These are phyloP conservation scores for Pseudodiploospora longispora DNA, from an alignment of 2,329 filamentous ascomycete species.

Conservation along the genomic window DNA sequence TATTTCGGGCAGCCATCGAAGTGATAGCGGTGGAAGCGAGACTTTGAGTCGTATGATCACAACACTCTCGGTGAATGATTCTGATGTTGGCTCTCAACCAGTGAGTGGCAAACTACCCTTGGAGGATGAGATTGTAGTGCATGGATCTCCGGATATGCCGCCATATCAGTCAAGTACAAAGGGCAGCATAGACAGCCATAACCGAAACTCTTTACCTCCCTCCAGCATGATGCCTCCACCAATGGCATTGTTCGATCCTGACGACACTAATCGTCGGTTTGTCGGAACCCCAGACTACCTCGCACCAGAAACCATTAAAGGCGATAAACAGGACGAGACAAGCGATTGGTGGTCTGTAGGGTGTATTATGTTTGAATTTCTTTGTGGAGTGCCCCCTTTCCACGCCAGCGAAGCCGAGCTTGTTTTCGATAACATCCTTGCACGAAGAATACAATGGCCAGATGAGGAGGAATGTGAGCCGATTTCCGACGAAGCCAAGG, in stretches of 20 bases:
- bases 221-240: constrained; percentile 77
- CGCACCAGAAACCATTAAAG: constrained; percentile 92
- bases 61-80: constrained; percentile 66
- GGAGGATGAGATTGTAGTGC: constrained; percentile 68
- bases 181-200: constrained; percentile 25
- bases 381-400: constrained; percentile 90
- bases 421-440: constrained; percentile 94
- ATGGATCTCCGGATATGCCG: constrained; percentile 69
- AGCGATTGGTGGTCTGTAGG: constrained; percentile 99
- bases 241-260: constrained; percentile 90
- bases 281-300: constrained; percentile 97
- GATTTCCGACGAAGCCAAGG: constrained; percentile 80
- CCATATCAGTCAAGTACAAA: constrained; percentile 26
- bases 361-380: constrained; percentile 93
- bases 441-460: constrained; percentile 86
- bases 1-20: constrained; percentile 68
- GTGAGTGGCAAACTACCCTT: constrained; percentile 50
- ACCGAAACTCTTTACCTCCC: constrained; percentile 31
- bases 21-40: constrained; percentile 89
- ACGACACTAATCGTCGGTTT: constrained; percentile 86
- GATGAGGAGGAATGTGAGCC: constrained; percentile 65
- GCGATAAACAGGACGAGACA: constrained; percentile 90
- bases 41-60: constrained; percentile 74
- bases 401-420: constrained; percentile 83
- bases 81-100: constrained; percentile 31